Conservation (phyloP, 2,329 filamentous ascomycete species). For the Talaromyces sp. region DNA sequence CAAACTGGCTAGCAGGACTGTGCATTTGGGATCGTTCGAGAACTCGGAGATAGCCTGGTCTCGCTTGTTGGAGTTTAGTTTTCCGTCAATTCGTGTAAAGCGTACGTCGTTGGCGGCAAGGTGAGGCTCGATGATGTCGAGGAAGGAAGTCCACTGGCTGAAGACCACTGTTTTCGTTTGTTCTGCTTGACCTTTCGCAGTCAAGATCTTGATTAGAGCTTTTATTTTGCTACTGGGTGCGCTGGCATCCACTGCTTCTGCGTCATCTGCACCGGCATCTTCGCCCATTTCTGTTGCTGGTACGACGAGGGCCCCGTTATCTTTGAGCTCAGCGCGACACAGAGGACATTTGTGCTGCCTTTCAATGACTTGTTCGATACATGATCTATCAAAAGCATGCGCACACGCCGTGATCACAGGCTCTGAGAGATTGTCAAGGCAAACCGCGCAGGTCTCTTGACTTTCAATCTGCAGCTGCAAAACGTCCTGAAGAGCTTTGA, state of each 20-base stretch:
- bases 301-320: constrained; percentile 62
- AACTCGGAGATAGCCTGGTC: constrained; percentile 69
- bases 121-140: constrained; percentile 72
- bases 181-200: constrained; percentile 62
- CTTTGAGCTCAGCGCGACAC: constrained; percentile 68
- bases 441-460: constrained; percentile 80
- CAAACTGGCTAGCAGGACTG: constrained; percentile 77
- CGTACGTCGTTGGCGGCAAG: constrained; percentile 60
- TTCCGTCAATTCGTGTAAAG: constrained; percentile 75
- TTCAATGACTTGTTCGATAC: constrained; percentile 72
- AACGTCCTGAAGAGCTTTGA: constrained; percentile 68
- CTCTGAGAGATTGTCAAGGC: constrained; percentile 67
- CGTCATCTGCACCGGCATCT: constrained; percentile 48
- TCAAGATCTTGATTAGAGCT: constrained; percentile 71
- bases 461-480: constrained; percentile 74
- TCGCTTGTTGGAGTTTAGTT: constrained; percentile 67
- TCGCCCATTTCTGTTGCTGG: constrained; percentile 60
- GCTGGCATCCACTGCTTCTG: constrained; percentile 63
- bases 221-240: constrained; percentile 80
- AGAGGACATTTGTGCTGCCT: constrained; percentile 79
- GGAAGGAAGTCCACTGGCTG: constrained; percentile 75
- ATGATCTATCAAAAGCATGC: constrained; percentile 72
- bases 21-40: constrained; percentile 64
- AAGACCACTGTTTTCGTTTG: constrained; percentile 79
- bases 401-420: constrained; percentile 84